phyloP scores from a whole-genome alignment of 116 monocot species.

The Cymodocea nodosa region DNA sequence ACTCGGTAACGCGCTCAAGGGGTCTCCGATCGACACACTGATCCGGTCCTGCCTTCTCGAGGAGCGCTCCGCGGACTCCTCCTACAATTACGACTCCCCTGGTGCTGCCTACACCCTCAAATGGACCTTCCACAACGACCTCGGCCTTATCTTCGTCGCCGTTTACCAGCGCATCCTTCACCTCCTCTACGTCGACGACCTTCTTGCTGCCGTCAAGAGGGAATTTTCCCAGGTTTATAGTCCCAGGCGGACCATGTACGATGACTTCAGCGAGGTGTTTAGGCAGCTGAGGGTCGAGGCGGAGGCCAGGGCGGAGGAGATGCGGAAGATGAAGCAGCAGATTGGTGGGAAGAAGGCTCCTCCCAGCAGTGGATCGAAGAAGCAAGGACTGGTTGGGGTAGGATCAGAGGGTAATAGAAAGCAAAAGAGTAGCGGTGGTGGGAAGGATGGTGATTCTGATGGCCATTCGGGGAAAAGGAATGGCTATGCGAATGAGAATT shows the following conservation, averaged over 20 bases:
- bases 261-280: conserved; percentile 71
- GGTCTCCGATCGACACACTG: conserved; percentile 80
- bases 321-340: conserved; percentile 68
- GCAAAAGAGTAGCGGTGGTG: conserved; percentile 12
- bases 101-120: conserved; percentile 67
- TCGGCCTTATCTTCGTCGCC: conserved; percentile 88
- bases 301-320: conserved; percentile 77
- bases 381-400: conserved; percentile 13
- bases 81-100: conserved; percentile 58
- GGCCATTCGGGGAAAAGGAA: conserved; percentile 28
- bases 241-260: conserved; percentile 52
- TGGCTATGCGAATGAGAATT: conserved; percentile 16
- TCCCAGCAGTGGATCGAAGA: conserved; percentile 14
- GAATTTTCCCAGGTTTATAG: conserved; percentile 73
- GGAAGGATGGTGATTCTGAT: conserved; percentile 50
- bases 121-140: conserved; percentile 94
- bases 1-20: conserved; percentile 69
- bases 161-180: conserved; percentile 87
- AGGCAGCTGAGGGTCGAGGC: conserved; percentile 78
- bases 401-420: conserved; percentile 17
- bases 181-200: conserved; percentile 85
- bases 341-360: conserved; percentile 12
- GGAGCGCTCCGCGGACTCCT: conserved; percentile 79
- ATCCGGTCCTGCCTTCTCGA: conserved; percentile 93
- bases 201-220: conserved; percentile 49